Conservation (phyloP, 805 yeast genomes). For the Torulaspora franciscae region DNA sequence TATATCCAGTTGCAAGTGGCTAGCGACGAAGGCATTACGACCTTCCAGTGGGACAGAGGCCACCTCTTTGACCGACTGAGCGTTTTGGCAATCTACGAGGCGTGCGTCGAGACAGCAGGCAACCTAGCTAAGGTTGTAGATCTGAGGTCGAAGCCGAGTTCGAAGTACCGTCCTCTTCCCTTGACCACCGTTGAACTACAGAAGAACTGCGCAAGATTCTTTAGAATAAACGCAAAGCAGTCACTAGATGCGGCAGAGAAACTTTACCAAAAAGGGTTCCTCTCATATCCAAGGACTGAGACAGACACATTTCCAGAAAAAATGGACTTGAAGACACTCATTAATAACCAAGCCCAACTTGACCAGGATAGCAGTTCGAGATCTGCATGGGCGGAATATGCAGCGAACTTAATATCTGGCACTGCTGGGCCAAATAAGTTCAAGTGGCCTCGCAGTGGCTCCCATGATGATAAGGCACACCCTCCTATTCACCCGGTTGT, state of each 20-base stretch:
- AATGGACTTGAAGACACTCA: constrained; percentile 63
- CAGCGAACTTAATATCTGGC: constrained; percentile 40
- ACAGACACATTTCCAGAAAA: constrained; percentile 78
- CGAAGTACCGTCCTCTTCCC: constrained; percentile 81
- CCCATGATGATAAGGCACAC: constrained; percentile 90
- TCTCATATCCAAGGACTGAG: constrained; percentile 97
- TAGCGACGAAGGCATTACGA: constrained; percentile 34
- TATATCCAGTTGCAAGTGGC: constrained; percentile 49
- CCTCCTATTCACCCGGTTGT: constrained; percentile 92
- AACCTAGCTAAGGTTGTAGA: constrained; percentile 48
- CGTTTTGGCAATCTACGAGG: constrained; percentile 60
- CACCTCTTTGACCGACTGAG: constrained; percentile 68
- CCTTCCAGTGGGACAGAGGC: constrained; percentile 69
- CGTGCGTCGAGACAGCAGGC: constrained; percentile 46
- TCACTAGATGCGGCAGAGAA: constrained; percentile 78
- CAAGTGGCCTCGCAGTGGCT: constrained; percentile 71
- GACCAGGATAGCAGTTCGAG: constrained; percentile 26
- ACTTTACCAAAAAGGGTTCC: constrained; percentile 76
- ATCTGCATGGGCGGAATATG: constrained; percentile 89
- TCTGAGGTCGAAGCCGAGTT: constrained; percentile 56
- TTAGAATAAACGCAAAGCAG: constrained; percentile 74
- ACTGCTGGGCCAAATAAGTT: constrained; percentile 41
- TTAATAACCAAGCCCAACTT: constrained; percentile 50
- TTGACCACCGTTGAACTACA: constrained; percentile 92
- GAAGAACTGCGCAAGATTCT: constrained; percentile 69